These are phyloP conservation scores for Sambucus nigra DNA, from an alignment of 129 eudicot species.

Conservation along the genomic window DNA sequence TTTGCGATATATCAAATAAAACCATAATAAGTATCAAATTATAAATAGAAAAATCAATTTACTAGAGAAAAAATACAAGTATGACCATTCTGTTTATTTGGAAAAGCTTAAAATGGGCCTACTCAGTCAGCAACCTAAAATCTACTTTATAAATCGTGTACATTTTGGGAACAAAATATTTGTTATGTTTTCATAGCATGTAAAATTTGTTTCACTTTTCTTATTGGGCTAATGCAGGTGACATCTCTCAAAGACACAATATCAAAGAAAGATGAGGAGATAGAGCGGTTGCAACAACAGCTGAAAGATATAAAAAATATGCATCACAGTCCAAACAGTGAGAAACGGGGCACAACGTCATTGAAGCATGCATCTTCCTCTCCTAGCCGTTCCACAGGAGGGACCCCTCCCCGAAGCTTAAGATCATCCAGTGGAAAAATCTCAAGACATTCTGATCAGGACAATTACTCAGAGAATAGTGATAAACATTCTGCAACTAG, in stretches of 20 bases:
- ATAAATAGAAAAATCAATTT: too few relatives aligned
- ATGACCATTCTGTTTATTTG: too few relatives aligned
- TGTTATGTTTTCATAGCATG: not conserved
- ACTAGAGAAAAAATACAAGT: not conserved
- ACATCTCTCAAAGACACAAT: conserved; percentile 57
- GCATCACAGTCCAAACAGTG: conserved; percentile 12
- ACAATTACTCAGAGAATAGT: conserved; percentile 15
- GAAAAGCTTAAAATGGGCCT: not conserved
- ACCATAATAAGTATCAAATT: too few relatives aligned
- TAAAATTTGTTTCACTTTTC: too few relatives aligned
- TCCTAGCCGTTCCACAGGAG: conserved; percentile 20
- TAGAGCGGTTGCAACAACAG: conserved; percentile 48
- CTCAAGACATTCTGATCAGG: conserved; percentile 25
- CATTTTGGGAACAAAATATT: not conserved
- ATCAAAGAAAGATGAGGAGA: conserved; percentile 78
- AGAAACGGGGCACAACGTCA: conserved; percentile 44
- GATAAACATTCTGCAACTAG: conserved; percentile 17
- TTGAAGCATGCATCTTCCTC: conserved; percentile 36
- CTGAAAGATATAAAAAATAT: conserved; percentile 32
- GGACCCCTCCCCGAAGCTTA: conserved; percentile 15
- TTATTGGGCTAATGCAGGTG: conserved; percentile 30
- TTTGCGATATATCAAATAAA: too few relatives aligned
- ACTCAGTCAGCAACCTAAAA: not conserved
- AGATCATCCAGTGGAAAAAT: conserved; percentile 13
- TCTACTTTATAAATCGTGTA: not conserved